Evolutionary conservation across 108 stramenopile species (phyloP).

Genomic region (Schizochytrium sp.): DNA sequence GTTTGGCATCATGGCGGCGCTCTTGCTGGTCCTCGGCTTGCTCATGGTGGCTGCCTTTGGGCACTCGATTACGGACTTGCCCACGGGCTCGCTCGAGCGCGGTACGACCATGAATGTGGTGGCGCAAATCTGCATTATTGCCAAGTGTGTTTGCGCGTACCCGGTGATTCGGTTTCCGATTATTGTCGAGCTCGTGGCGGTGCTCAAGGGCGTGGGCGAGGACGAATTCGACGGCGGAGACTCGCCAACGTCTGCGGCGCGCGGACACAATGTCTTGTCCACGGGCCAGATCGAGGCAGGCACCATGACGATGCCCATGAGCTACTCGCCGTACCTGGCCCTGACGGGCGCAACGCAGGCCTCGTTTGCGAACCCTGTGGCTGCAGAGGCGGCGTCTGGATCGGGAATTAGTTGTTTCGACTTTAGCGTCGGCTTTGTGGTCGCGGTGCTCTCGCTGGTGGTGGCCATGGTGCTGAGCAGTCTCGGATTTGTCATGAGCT

Average conservation of each 20-base stretch:
- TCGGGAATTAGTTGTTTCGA: background rate
- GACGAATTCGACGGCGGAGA: background rate
- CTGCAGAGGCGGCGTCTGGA: background rate
- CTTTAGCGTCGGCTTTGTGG: background rate
- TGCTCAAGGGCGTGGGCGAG: background rate
- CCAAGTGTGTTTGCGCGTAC: background rate
- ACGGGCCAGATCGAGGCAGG: background rate
- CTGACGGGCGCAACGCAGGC: background rate
- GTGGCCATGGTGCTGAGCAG: background rate
- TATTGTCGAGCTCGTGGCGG: background rate
- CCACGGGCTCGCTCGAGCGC: background rate
- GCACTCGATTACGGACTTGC: background rate
- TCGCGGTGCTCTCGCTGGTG: background rate
- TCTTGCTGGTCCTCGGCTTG: background rate
- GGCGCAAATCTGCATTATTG: background rate
- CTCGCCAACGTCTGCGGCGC: background rate
- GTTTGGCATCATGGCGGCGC: background rate
- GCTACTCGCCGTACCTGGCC: conserved; percentile 1
- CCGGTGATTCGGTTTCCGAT: conserved; percentile 7
- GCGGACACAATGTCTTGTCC: background rate
- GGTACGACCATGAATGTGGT: background rate
- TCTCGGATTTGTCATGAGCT: background rate
- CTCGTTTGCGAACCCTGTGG: background rate
- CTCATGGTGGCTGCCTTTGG: background rate
- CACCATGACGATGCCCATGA: background rate